A percentile compares a stretch with the other conserved stretches of the same genome.
Conservation (phyloP, 305 asterid genomes). For the Fraxinus greggii region DNA sequence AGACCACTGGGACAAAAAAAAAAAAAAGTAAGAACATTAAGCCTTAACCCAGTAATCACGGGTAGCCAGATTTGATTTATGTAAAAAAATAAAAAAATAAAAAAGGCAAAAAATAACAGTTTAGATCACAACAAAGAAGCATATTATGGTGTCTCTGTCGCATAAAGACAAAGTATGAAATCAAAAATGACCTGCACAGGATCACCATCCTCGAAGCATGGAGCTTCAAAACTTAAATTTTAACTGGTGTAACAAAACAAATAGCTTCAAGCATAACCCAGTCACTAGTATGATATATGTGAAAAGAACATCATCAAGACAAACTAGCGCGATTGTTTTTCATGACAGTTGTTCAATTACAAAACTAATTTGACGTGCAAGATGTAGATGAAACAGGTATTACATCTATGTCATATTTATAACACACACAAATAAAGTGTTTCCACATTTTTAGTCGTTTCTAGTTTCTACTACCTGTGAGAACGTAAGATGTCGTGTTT, state of each 20-base stretch:
- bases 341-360: neutral
- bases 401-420: neutral
- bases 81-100: neutral
- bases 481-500: neutral
- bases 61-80: conserved; percentile 7
- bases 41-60: neutral
- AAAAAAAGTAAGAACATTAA: conserved; percentile 6
- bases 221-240: neutral
- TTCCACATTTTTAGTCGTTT: neutral
- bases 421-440: neutral
- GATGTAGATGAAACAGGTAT: neutral
- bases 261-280: neutral
- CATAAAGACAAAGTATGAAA: neutral
- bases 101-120: neutral
- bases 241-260: neutral
- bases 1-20: conserved; percentile 73
- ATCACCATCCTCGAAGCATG: neutral
- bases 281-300: neutral
- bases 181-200: neutral
- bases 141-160: neutral
- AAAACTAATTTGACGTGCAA: neutral
- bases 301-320: neutral
- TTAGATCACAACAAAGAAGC: neutral
- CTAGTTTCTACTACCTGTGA: neutral
- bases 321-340: neutral